Evolutionary conservation across 83 land plant species (phyloP).

Genomic region (Thuja plicata): DNA sequence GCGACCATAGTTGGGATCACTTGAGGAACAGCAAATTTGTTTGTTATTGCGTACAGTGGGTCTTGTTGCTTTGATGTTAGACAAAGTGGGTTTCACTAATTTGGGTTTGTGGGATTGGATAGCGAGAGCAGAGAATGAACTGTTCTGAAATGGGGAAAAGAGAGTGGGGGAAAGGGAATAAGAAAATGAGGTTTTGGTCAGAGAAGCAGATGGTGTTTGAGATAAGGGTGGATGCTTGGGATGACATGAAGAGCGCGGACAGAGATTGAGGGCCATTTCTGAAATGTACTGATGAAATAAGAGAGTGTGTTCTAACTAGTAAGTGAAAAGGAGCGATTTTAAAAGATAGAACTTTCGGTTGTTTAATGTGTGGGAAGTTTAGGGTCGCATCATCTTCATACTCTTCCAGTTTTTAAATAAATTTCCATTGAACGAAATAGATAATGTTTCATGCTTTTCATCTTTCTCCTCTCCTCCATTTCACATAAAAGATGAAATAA

Average conservation of each 20-base stretch:
- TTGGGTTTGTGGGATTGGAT: not conserved
- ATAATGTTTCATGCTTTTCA: no score
- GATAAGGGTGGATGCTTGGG: not conserved
- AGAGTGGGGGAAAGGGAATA: not conserved
- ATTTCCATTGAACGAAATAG: not conserved
- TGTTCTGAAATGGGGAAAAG: not conserved
- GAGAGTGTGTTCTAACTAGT: not conserved
- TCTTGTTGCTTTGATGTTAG: not conserved
- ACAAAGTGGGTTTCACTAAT: not conserved
- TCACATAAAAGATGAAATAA: no score
- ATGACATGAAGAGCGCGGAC: not conserved
- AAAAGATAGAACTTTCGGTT: not conserved
- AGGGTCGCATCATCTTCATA: not conserved
- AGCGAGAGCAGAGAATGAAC: not conserved
- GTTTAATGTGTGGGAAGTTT: not conserved
- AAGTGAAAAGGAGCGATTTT: not conserved
- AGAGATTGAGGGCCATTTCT: not conserved
- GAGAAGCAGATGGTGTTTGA: not conserved
- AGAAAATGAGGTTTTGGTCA: not conserved
- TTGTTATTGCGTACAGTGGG: not conserved
- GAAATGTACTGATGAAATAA: not conserved
- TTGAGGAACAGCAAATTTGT: conserved; percentile 19
- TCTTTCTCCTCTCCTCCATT: no score
- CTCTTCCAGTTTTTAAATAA: not conserved
- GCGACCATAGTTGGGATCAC: conserved; percentile 63